These are phyloP conservation scores for Epichloe festucae DNA, from an alignment of 2,329 filamentous ascomycete species.

Conservation along the genomic window DNA sequence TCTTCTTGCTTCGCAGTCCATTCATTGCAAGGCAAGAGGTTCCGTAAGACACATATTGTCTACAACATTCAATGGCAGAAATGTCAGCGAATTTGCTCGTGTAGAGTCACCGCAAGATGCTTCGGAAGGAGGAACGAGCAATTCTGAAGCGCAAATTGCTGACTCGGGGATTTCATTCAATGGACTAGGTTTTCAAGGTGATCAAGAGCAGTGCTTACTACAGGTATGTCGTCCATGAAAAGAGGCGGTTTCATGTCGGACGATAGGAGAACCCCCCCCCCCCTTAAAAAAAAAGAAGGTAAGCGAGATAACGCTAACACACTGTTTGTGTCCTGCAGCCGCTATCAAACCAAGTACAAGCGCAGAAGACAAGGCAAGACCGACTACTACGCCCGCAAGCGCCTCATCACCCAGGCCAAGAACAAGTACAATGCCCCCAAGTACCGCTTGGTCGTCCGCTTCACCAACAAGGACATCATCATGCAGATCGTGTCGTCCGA, in stretches of 20 bases:
- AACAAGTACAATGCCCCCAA: constrained; percentile 99
- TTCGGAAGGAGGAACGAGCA: constrained; percentile 58
- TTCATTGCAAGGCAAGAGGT: not conserved
- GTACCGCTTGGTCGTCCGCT: constrained; percentile 98
- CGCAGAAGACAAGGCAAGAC: constrained; percentile 93
- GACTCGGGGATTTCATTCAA: constrained; percentile 57
- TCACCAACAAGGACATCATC: constrained; percentile 99
- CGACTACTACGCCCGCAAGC: constrained; percentile 99
- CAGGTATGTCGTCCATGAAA: constrained; percentile 44
- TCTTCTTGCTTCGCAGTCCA: not conserved
- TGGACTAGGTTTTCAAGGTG: constrained; percentile 67
- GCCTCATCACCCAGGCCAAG: constrained; percentile 99
- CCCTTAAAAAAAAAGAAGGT: too few relatives aligned
- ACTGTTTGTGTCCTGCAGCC: constrained; percentile 37
- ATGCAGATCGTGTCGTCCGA: constrained; percentile 94
- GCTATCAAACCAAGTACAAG: constrained; percentile 99
- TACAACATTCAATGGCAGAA: constrained; percentile 23
- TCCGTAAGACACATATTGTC: not conserved
- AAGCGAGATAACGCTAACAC: too few relatives aligned
- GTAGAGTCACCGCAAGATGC: constrained; percentile 92
- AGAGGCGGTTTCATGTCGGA: too few relatives aligned
- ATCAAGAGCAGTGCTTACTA: constrained; percentile 98
- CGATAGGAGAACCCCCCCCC: too few relatives aligned
- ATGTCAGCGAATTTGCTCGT: constrained; percentile 26
- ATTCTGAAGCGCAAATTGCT: constrained; percentile 99